These are phyloP conservation scores for Xylaria sp. DNA, from an alignment of 2,329 filamentous ascomycete genomes.

Conservation along the genomic window DNA sequence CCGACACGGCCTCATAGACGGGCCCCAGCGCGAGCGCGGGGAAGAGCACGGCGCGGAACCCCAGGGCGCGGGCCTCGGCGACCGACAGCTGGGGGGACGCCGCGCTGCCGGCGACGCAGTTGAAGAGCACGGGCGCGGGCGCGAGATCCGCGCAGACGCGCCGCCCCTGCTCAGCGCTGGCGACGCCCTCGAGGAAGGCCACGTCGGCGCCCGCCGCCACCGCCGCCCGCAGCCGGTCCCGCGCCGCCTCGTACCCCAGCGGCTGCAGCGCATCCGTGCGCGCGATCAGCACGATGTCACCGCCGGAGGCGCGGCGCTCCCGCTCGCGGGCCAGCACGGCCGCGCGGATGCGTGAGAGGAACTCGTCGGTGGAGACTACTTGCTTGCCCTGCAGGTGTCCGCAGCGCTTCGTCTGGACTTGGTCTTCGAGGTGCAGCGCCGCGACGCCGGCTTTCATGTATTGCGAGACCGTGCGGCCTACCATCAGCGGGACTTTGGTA, in stretches of 20 bases:
- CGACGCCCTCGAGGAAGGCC: constrained; percentile 55
- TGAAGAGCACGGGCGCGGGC: constrained; percentile 29
- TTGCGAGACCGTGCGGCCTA: constrained; percentile 48
- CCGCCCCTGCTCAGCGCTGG: constrained; percentile 37
- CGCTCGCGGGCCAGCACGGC: constrained; percentile 41
- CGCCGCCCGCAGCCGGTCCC: constrained; percentile 47
- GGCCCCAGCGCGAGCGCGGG: constrained; percentile 30
- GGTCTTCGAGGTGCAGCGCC: constrained; percentile 39
- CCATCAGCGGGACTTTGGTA: constrained; percentile 47
- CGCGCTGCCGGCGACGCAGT: constrained; percentile 32
- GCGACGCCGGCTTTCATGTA: constrained; percentile 36
- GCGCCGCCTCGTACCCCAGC: constrained; percentile 52
- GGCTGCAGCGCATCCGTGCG: constrained; percentile 57
- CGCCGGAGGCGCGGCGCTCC: constrained; percentile 47
- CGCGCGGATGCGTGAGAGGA: constrained; percentile 36
- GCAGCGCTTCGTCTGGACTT: constrained; percentile 41
- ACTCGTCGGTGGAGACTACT: constrained; percentile 34
- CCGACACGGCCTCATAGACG: constrained; percentile 26
- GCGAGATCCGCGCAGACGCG: constrained; percentile 39
- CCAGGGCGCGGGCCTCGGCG: constrained; percentile 24
- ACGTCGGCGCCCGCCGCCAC: constrained; percentile 53
- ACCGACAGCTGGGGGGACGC: constrained; percentile 29
- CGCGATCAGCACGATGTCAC: constrained; percentile 61
- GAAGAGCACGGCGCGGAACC: constrained; percentile 33
- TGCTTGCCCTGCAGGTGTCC: constrained; percentile 41